Evolutionary conservation across 2,329 filamentous ascomycete genomes (phyloP).

Genomic region (Trichoderma aggressivum): DNA sequence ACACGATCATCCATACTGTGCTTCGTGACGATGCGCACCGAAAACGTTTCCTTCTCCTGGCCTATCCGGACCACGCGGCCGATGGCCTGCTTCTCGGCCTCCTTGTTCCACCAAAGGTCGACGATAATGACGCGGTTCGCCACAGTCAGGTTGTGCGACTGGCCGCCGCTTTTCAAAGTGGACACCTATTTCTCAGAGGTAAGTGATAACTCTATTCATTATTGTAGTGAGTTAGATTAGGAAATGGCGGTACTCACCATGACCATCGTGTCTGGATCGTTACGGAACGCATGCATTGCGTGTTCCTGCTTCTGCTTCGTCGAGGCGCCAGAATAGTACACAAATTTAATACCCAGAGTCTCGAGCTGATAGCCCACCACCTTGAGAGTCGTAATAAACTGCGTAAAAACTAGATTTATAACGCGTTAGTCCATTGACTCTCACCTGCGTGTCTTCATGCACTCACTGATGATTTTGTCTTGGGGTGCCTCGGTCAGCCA

Average conservation of each 20-base stretch:
- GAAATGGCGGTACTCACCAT: background rate
- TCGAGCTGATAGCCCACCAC: background rate
- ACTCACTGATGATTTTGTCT: constrained; percentile 41
- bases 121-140: constrained; percentile 53
- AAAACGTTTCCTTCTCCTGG: background rate
- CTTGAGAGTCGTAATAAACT: background rate
- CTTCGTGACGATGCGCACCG: background rate
- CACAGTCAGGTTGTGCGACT: constrained; percentile 39
- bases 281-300: background rate
- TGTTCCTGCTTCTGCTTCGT: background rate
- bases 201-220: background rate
- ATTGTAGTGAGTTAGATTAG: rapidly evolving
- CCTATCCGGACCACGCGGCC: constrained; percentile 62
- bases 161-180: constrained; percentile 34
- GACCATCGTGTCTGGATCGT: background rate
- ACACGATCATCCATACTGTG: background rate
- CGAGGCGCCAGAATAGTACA: background rate
- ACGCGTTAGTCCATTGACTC: background rate
- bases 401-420: background rate
- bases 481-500: constrained; percentile 32
- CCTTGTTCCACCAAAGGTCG: constrained; percentile 61
- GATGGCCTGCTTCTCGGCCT: constrained; percentile 60
- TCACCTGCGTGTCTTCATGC: background rate
- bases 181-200: background rate
- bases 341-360: background rate